phyloP scores from a whole-genome alignment of 768 basidiomycete species.

The Amyloporia xantha region DNA sequence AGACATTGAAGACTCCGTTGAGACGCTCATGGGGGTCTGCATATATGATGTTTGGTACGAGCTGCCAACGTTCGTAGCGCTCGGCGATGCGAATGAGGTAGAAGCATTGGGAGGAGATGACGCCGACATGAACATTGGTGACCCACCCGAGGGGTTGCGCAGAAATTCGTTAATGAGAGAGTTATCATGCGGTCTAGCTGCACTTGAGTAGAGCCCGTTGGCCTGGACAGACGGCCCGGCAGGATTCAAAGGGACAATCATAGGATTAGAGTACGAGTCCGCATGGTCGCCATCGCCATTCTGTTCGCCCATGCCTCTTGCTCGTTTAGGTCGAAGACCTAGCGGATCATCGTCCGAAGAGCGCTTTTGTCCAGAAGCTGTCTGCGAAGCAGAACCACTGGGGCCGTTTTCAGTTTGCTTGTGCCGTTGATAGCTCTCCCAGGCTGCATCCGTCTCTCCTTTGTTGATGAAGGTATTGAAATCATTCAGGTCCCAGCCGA shows the following conservation, averaged over 20 bases:
- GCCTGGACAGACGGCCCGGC: conserved; percentile 27
- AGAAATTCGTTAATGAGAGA: conserved; percentile 58
- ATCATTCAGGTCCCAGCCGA: conserved; percentile 72
- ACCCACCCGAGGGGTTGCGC: conserved; percentile 40
- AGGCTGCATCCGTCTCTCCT: conserved; percentile 89
- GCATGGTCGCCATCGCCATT: conserved; percentile 36
- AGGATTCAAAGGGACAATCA: conserved; percentile 50
- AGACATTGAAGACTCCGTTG: conserved; percentile 47
- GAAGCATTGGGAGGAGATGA: conserved; percentile 29
- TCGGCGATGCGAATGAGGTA: conserved; percentile 26
- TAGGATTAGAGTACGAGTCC: conserved; percentile 24
- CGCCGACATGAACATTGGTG: conserved; percentile 58
- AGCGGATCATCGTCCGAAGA: conserved; percentile 39
- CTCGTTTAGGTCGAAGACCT: conserved; percentile 43
- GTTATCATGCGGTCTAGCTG: conserved; percentile 38
- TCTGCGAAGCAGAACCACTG: conserved; percentile 15
- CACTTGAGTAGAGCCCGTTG: conserved; percentile 38
- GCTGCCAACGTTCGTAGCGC: conserved; percentile 22
- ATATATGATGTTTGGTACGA: conserved; percentile 42
- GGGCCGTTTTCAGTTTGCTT: conserved; percentile 38
- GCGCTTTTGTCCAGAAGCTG: conserved; percentile 39
- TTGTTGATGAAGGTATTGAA: conserved; percentile 80
- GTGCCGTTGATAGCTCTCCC: conserved; percentile 78
- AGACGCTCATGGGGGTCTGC: conserved; percentile 45
- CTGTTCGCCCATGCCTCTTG: conserved; percentile 32